Base-by-base conservation (phyloP, 1,139 yeast genomes). In the Suhomyces terraborum region DNA sequence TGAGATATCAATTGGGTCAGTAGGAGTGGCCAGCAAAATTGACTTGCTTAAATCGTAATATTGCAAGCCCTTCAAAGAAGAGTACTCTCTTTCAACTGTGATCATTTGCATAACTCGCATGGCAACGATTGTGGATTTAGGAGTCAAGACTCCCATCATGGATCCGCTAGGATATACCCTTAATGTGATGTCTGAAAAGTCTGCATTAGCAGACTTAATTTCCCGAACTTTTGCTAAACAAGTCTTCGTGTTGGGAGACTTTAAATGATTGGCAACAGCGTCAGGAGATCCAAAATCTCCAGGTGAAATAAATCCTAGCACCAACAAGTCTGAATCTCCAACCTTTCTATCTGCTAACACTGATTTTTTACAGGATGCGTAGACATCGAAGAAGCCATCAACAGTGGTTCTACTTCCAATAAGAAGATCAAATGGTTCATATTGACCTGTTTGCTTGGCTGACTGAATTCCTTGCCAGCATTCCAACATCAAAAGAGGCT, bases 381-480 rank as follows among this genome's bases (percentile, higher is more conserved):
- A 87, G 1, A 93, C 84, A 55, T 93, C 98, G 55, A 84, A 87
- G 55, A 91, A 93, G 4, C 87, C 86, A 54, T 91, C 96, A 18
- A 88, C 85, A 1, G 88, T 81, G 3, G 88, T 78, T 52, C 96
- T 76, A 33, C 88, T 85, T 9, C 96, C 97, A 28, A 89, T 67
- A 6, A 78, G 67, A 6, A 91, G 56, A 30, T 77, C 77, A 58
- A 93, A 84, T 0, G 96, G 91, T 6, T 57, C 63, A 45, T 80
- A 82, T 21, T 77, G 79, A 2, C 75, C 74, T 17, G 88, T 79
- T 40, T 78, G 79, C 51, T 85, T 82, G 1, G 93, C 80, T 3
- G 88, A 75, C 48, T 81, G 84, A 25, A 94, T 78, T 0, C 89
- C 87, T 56, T 91, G 96, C 98, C 98, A 94, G 49, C 96, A 87